These are phyloP conservation scores for Ophiostoma sp. DNA, from an alignment of 2,329 filamentous ascomycete genomes.

Conservation along the genomic window DNA sequence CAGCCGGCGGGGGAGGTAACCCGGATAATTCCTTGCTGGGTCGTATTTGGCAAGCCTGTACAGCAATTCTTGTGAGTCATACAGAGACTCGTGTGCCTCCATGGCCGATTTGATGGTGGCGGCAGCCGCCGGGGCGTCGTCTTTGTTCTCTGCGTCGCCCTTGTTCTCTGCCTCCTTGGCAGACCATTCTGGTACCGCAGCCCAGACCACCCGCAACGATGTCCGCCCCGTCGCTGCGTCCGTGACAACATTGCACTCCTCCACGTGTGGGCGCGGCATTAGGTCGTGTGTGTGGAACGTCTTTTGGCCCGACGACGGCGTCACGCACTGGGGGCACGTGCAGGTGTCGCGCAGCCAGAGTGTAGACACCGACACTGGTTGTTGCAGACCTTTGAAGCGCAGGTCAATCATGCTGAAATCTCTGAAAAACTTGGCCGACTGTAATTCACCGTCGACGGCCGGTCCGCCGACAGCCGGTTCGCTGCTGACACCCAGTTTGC, in stretches of 20 bases:
- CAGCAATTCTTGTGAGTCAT: conserved; percentile 21
- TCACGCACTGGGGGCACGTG: conserved; percentile 56
- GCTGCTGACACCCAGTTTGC: too few species aligned
- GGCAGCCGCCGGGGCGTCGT: neutral
- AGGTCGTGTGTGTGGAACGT: conserved; percentile 66
- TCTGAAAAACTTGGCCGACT: neutral
- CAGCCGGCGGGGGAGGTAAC: conserved; percentile 35
- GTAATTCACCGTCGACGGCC: neutral
- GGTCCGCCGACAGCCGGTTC: neutral
- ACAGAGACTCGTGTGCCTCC: conserved; percentile 11
- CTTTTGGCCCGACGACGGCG: conserved; percentile 62
- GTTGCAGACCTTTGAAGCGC: neutral
- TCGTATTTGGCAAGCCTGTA: conserved; percentile 42
- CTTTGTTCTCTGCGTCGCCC: neutral
- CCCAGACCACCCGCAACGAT: conserved; percentile 21
- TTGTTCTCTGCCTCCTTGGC: neutral
- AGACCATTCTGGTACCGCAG: neutral
- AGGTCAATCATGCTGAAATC: neutral
- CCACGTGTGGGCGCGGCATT: conserved; percentile 38
- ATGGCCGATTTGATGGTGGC: too few species aligned
- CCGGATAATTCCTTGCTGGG: conserved; percentile 40
- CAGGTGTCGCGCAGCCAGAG: conserved; percentile 58
- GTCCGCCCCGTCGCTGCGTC: neutral
- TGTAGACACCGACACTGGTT: neutral
- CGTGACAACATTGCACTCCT: neutral